Evolutionary conservation across 1,284 basidiomycete genomes (phyloP), one percentile per base, ranked within the genome.

Genomic region (Microbotryum violaceum): DNA sequence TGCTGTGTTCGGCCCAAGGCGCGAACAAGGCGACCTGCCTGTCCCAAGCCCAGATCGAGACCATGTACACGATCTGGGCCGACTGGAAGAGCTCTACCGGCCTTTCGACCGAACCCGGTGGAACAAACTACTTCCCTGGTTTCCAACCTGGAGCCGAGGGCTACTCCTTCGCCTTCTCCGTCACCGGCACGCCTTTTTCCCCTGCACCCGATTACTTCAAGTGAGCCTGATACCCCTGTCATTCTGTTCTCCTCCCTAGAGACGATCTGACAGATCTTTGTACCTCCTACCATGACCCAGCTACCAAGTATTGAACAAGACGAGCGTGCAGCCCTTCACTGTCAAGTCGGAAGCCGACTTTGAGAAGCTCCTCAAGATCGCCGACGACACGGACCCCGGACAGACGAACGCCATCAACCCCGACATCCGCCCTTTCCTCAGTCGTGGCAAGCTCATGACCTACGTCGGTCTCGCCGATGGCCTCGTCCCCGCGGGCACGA

Each of bases 391-490:
- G 1, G 55, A 70, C 48, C 70, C 67, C 1, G 67, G 70, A 1
- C 49, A 55, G 14, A 68, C 65, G 6, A 69, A 62, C 44, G 71
- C 71, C 16, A 62, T 52, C n/a, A 47, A 71, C 29, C 54, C 60
- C 14, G 49, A 71, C 56, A 65, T 71, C 20, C 21, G 44, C 33
- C 47, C 54, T 0, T 71, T 68, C 63, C 60, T 70, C n/a, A 61
- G 55, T n/a, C 60, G 58, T 18, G 69, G 69, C 10, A 71, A 70
- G 56, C 57, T 71, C 4, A 9, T 70, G 0, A 67, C 66, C 4
- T 67, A 63, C 52, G 63, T 68, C n/a, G 69, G 71, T 0, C 27
- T 64, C n/a, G 60, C 68, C 3, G 70, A 71, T 44, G 50, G 47
- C 5, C 56, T 71, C 25, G 70, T 71, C 37, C 69, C 70, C 1